phyloP scores from a whole-genome alignment of 2,329 filamentous ascomycete species.

The Xylaria hypoxylon region DNA sequence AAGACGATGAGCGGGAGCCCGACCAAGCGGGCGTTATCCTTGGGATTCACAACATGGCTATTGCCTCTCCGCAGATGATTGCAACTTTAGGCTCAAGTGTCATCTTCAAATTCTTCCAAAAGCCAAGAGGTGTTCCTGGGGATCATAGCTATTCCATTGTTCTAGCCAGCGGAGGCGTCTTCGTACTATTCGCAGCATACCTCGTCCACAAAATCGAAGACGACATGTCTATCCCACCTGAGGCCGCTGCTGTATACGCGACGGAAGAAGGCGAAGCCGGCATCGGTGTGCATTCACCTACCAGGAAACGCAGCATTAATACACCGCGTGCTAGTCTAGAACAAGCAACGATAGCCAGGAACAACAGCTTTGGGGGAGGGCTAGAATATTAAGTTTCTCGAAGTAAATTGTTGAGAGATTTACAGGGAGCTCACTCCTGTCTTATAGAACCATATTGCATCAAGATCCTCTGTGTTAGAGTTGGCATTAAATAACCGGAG shows the following conservation, averaged over 20 bases:
- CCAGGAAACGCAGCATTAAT: slow-evolving; percentile 57
- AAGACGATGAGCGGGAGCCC: slow-evolving; percentile 69
- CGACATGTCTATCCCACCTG: slow-evolving; percentile 58
- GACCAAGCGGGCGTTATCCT: slow-evolving; percentile 91
- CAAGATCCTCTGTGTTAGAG: background rate
- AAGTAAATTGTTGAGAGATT: background rate
- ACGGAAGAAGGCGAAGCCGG: slow-evolving; percentile 56
- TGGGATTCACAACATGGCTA: slow-evolving; percentile 94
- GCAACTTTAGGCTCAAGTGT: slow-evolving; percentile 86
- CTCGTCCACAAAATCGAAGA: slow-evolving; percentile 77
- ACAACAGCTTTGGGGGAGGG: slow-evolving; percentile 61
- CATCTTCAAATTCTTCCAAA: slow-evolving; percentile 88
- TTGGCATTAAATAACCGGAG: slow-evolving; percentile 15
- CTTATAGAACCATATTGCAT: slow-evolving; percentile 5
- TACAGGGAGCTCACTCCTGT: background rate
- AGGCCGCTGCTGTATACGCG: slow-evolving; percentile 52
- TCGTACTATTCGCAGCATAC: slow-evolving; percentile 80
- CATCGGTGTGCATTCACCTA: slow-evolving; percentile 47
- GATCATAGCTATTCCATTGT: slow-evolving; percentile 91
- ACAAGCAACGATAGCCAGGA: slow-evolving; percentile 60
- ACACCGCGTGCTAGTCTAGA: slow-evolving; percentile 58
- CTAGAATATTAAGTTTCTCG: slow-evolving; percentile 56
- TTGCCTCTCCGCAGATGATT: slow-evolving; percentile 90
- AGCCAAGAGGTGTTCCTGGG: slow-evolving; percentile 83
- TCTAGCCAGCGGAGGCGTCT: slow-evolving; percentile 83